A percentile compares a stretch with the other conserved stretches of the same genome.
Evolutionary conservation across 768 basidiomycete species (phyloP).

Genomic region (Candolleomyces eurysporus): DNA sequence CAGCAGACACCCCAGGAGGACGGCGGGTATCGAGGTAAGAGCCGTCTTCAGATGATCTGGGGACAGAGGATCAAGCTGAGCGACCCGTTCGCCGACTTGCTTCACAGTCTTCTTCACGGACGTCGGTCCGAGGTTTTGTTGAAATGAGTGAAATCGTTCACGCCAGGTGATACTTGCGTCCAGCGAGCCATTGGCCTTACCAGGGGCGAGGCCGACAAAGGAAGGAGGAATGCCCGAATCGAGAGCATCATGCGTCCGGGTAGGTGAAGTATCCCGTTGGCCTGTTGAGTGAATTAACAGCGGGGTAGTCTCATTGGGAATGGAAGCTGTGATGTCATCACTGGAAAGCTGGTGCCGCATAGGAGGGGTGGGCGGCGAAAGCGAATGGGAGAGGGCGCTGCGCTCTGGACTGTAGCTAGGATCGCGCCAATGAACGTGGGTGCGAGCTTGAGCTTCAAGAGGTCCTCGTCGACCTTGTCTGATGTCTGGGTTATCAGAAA

Average conservation of each 20-base stretch:
- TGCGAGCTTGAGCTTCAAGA: neutral
- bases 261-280: no score
- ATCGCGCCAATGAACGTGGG: constrained; percentile 25
- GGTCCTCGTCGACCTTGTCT: neutral
- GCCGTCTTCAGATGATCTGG: constrained; percentile 26
- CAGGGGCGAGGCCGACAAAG: neutral
- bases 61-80: neutral
- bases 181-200: neutral
- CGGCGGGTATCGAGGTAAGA: constrained; percentile 68
- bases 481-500: neutral
- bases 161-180: neutral
- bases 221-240: constrained; percentile 1
- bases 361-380: constrained; percentile 10
- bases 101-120: neutral
- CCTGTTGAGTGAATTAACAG: neutral
- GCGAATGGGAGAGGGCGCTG: neutral
- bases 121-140: neutral
- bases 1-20: constrained; percentile 77
- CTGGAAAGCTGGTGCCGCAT: constrained; percentile 1
- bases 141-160: neutral
- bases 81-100: neutral
- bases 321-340: neutral
- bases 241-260: neutral
- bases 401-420: constrained; percentile 15
- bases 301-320: neutral